phyloP scores from a whole-genome alignment of 805 yeast genomes.

The Zygoascus flipseniorum region DNA sequence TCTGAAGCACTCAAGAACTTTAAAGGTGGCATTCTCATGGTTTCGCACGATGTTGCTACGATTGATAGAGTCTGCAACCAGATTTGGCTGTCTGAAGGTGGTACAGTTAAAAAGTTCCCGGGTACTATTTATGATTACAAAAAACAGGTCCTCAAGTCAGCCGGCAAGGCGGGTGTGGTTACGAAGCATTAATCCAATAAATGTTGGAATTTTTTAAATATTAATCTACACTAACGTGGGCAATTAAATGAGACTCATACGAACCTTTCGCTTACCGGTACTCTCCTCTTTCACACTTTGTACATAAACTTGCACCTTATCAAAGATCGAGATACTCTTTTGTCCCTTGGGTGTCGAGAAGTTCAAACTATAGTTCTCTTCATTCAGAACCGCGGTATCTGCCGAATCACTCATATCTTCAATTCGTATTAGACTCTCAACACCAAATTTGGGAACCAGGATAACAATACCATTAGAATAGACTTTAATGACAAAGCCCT shows the following conservation, averaged over 20 bases:
- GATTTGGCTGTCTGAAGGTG: conserved; percentile 91
- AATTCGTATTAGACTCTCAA: conserved; percentile 82
- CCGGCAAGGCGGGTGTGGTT: conserved; percentile 86
- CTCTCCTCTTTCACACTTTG: conserved; percentile 74
- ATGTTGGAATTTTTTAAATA: neutral
- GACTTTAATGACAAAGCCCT: conserved; percentile 86
- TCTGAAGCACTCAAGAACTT: conserved; percentile 80
- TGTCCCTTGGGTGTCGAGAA: conserved; percentile 39
- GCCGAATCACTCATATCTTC: conserved; percentile 59
- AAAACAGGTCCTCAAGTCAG: conserved; percentile 70
- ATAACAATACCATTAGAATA: conserved; percentile 93
- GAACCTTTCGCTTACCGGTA: conserved; percentile 90
- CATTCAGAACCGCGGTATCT: conserved; percentile 55
- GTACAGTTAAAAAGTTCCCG: conserved; percentile 63
- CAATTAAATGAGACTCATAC: conserved; percentile 34
- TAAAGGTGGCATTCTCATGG: conserved; percentile 96
- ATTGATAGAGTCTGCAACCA: conserved; percentile 85
- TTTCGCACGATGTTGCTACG: conserved; percentile 91
- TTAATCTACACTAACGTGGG: neutral
- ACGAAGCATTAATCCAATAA: conserved; percentile 49
- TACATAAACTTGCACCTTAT: conserved; percentile 75
- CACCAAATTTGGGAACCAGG: conserved; percentile 90
- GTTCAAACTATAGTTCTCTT: conserved; percentile 62
- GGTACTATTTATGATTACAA: conserved; percentile 87
- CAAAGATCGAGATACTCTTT: conserved; percentile 58